Evolutionary conservation across 2,329 filamentous ascomycete species (phyloP), one percentile per base, ranked within the genome.

Genomic region (Beauveria pseudobassiana): DNA sequence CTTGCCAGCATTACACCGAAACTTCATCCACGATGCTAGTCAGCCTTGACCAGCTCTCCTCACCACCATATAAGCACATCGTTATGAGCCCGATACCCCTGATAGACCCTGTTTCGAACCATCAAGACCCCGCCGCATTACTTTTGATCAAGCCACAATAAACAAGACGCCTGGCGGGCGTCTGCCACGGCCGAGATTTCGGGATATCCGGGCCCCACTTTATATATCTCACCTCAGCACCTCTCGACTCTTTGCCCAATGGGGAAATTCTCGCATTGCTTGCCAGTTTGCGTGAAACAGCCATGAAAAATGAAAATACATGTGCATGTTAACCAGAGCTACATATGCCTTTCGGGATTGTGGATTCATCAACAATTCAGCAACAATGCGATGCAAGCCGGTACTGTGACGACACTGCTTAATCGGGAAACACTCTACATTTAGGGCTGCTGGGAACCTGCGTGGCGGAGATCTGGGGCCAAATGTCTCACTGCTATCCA

Each of bases 361-460:
- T 16, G 34, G 14, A 2, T 4, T 16, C 12, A 18, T 5, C 14
- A 10, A 40, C 10, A 9, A 24, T 4, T 16, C 12, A 18, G 10
- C 14, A 5, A 40, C 10, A 9, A 24, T 8, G 12, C 16, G 12
- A 9, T 7, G 10, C 24, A 10, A 16, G 20, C 50, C 18, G 30
- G 12, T 38, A 10, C 34, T 24, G n/a, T n/a, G 5, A 38, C n/a
- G 9, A 40, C 18, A 57, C 16, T 50, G n/a, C 55, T 49, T 22
- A 5, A 58, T 58, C 50, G 50, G 55, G 45, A 49, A 58, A 58
- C 22, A 49, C 18, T 22, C 45, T 50, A 58, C 50, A 58, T 50
- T 50, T 34, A 50, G 42, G 55, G 55, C 55, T 58, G 22, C 45
- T 22, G 45, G 45, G 54, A 26, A 24, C 34, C 30, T 22, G n/a